A percentile compares a stretch with the other conserved stretches of the same genome.
Conservation (phyloP, 2,329 filamentous ascomycete genomes). For the Ceratocystis variospora region DNA sequence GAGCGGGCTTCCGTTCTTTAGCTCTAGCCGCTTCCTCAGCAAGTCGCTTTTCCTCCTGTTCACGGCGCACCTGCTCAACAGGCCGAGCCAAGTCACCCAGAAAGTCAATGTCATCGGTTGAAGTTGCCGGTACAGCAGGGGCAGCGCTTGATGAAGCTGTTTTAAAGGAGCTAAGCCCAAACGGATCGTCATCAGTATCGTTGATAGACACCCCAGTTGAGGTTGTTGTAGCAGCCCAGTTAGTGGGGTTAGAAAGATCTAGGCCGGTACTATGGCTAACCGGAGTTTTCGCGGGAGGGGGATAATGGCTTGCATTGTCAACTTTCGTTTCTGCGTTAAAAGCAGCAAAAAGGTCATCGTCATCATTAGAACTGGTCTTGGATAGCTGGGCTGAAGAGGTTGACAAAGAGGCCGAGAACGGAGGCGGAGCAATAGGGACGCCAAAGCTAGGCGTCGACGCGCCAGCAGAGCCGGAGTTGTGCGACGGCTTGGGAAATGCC, state of each 20-base stretch:
- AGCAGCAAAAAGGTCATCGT: constrained; percentile 53
- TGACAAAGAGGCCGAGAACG: not conserved
- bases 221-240: constrained; percentile 35
- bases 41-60: constrained; percentile 24
- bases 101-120: constrained; percentile 49
- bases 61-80: constrained; percentile 47
- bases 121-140: constrained; percentile 20
- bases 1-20: constrained; percentile 25
- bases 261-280: constrained; percentile 32
- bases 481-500: constrained; percentile 1
- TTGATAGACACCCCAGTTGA: constrained; percentile 28
- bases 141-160: constrained; percentile 22
- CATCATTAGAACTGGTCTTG: constrained; percentile 27
- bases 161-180: constrained; percentile 58
- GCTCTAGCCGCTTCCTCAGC: constrained; percentile 18
- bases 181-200: constrained; percentile 74
- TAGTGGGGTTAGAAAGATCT: constrained; percentile 40
- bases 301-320: constrained; percentile 52
- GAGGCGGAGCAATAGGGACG: constrained; percentile 21
- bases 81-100: constrained; percentile 51
- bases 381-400: not conserved
- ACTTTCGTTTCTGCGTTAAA: constrained; percentile 54
- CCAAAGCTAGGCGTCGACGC: constrained; percentile 8
- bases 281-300: constrained; percentile 30
- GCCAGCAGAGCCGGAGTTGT: constrained; percentile 21